Base-by-base conservation (phyloP, 768 basidiomycete genomes). In the Tricholoma saponaceum region DNA sequence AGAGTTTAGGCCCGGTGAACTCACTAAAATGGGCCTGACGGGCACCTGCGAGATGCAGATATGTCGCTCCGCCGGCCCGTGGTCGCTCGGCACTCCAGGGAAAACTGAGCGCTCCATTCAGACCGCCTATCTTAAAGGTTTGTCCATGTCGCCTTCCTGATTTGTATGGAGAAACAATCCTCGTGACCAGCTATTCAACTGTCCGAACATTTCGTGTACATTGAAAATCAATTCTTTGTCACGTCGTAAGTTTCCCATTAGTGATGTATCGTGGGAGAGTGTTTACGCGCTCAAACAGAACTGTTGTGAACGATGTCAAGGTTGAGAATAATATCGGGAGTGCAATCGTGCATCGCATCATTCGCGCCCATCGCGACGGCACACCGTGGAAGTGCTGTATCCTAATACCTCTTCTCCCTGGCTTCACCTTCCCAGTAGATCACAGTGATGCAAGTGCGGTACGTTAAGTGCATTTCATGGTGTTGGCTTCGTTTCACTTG, bases 11-110 rank as follows among this genome's bases (percentile, higher is more conserved):
- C 81, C 86, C 14, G 80, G 82, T 5, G 93, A 98, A 60, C 79
- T 99, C 5, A 75, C 83, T 23, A 79, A 84, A 22, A 76, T 91
- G 74, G 90, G 92, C 32, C 78, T 99, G 39, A 93, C 92, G 1
- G 97, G 97, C 7, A 98, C 96, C 0, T 98, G 95, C 70, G 97
- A 99, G 69, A 79, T 97, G 67, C 97, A 99, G 67, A 93, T 99
- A 60, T 96, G 94, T 70, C 86, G 97, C 23, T 96, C 93, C 14
- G 89, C 91, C 12, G 94, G 95, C 2, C 92, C 93, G 1, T 99
- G 97, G 97, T 98, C 95, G 2, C 79, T 98, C 71, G 97, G 95
- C 3, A 98, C 95, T 3, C 80, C 85, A 18, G 86, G 84, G 54
- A 85, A 80, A 64, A 83, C 88, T 49, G 97, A 99, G 71, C 84